Conservation (phyloP, 2,329 filamentous ascomycete genomes). For the Emericellopsis cladophorae region DNA sequence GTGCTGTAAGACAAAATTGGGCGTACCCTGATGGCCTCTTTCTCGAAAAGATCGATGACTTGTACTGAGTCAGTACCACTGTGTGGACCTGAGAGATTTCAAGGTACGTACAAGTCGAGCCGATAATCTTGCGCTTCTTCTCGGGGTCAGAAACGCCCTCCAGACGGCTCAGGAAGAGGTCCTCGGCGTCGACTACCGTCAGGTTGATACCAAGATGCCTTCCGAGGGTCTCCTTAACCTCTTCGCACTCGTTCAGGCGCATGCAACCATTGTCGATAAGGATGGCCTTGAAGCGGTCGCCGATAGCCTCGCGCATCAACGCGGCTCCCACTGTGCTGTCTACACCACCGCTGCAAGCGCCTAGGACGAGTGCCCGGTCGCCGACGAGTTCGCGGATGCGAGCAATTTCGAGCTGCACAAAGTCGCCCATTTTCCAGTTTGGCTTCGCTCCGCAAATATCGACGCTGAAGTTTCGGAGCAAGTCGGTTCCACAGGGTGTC, state of each 20-base stretch:
- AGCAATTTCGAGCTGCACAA: conserved; percentile 66
- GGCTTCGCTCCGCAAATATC: conserved; percentile 65
- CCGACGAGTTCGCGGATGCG: conserved; percentile 77
- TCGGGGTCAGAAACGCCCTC: conserved; percentile 70
- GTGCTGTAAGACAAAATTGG: background rate
- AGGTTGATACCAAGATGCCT: conserved; percentile 81
- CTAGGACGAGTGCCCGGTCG: conserved; percentile 65
- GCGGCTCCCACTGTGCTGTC: conserved; percentile 81
- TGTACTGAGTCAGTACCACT: background rate
- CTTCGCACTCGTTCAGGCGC: conserved; percentile 70
- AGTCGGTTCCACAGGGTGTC: conserved; percentile 53
- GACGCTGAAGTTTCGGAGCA: conserved; percentile 75
- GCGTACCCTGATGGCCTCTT: conserved; percentile 41
- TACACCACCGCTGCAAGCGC: conserved; percentile 57
- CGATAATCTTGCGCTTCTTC: conserved; percentile 84
- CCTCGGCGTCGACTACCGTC: conserved; percentile 68
- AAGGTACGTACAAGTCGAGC: conserved; percentile 39
- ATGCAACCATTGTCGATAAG: conserved; percentile 76
- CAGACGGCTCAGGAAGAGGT: conserved; percentile 66
- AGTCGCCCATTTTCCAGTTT: conserved; percentile 79
- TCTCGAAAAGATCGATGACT: conserved; percentile 57
- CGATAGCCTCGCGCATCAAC: conserved; percentile 77
- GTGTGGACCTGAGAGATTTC: background rate
- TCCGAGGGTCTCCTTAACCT: conserved; percentile 68
- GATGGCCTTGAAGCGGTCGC: conserved; percentile 65